Percentiles rank a stretch among this genome's conserved stretches.
Conservation (phyloP, 2,329 filamentous ascomycete genomes). For the Triangularia setosa region DNA sequence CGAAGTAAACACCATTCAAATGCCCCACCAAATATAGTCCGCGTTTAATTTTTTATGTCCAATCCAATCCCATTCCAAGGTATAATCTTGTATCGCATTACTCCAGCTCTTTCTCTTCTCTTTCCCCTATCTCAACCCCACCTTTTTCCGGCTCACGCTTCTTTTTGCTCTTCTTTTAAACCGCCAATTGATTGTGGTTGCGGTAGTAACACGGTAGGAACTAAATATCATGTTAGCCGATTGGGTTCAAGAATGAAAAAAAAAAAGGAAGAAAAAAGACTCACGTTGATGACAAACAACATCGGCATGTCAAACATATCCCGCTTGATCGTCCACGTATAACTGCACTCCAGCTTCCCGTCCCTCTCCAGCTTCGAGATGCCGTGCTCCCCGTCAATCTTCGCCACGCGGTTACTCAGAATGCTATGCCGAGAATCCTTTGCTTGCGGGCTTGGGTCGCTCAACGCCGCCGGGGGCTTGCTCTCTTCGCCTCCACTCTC, state of each 20-base stretch:
- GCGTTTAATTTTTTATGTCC: not conserved
- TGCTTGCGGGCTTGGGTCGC: slow-evolving; percentile 39
- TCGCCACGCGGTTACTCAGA: slow-evolving; percentile 56
- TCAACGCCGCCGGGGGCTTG: too few relatives aligned
- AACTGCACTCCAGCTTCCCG: slow-evolving; percentile 89
- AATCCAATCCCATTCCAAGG: not conserved
- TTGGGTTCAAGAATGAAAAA: not conserved
- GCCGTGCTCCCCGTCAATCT: slow-evolving; percentile 68
- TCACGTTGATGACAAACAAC: slow-evolving; percentile 96
- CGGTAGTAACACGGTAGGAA: slow-evolving; percentile 59
- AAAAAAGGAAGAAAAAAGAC: slow-evolving; percentile 36
- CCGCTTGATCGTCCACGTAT: slow-evolving; percentile 94
- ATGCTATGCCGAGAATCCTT: slow-evolving; percentile 47
- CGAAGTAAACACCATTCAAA: not conserved
- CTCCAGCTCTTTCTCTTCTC: too few relatives aligned
- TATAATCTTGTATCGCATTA: too few relatives aligned
- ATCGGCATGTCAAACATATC: slow-evolving; percentile 98
- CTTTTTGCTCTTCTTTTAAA: slow-evolving; percentile 34
- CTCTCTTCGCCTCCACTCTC: slow-evolving; percentile 19
- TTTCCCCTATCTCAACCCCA: not conserved
- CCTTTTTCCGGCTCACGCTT: not conserved
- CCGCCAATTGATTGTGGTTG: slow-evolving; percentile 55
- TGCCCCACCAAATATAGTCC: not conserved
- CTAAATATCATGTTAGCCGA: slow-evolving; percentile 34
- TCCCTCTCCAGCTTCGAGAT: slow-evolving; percentile 81